Evolutionary conservation across 495 filamentous ascomycete genomes (phyloP).

Genomic region (Penicillium canescens): DNA sequence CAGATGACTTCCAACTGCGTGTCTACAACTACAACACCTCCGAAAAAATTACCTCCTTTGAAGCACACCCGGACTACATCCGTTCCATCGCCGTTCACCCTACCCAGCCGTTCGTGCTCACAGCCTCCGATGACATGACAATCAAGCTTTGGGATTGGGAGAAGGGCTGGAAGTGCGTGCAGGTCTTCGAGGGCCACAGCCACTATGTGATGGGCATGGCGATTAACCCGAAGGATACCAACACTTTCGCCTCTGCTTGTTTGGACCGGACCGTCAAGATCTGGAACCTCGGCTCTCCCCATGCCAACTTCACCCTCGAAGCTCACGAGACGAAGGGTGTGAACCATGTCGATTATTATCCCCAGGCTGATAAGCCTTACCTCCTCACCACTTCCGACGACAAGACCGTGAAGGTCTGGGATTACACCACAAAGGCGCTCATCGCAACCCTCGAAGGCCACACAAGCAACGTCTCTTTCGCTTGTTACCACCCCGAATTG

Average conservation of each 20-base stretch:
- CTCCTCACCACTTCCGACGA: constrained; percentile 96
- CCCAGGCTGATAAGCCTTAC: constrained; percentile 94
- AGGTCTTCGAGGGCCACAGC: constrained; percentile 96
- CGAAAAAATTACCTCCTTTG: constrained; percentile 97
- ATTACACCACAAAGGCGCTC: constrained; percentile 96
- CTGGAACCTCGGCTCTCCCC: constrained; percentile 88
- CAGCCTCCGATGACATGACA: constrained; percentile 98
- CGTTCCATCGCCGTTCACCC: constrained; percentile 97
- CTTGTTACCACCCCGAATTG: constrained; percentile 95
- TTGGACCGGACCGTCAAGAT: constrained; percentile 97
- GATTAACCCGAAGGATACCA: constrained; percentile 99
- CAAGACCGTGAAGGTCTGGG: constrained; percentile 93
- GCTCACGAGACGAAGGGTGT: constrained; percentile 98
- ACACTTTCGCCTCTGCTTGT: constrained; percentile 96
- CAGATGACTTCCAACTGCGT: constrained; percentile 95
- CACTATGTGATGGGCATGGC: constrained; percentile 99
- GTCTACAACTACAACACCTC: constrained; percentile 99
- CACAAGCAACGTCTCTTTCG: constrained; percentile 98
- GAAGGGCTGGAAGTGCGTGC: constrained; percentile 95
- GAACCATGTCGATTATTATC: constrained; percentile 97
- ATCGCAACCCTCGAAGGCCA: constrained; percentile 97
- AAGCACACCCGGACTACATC: constrained; percentile 99
- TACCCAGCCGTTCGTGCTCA: constrained; percentile 92
- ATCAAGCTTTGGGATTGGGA: constrained; percentile 99
- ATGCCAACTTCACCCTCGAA: constrained; percentile 93